Percentiles rank a stretch among this genome's conserved stretches.
Evolutionary conservation across 306 rosid species (phyloP).

Genomic region (Dalbergia oliveri): DNA sequence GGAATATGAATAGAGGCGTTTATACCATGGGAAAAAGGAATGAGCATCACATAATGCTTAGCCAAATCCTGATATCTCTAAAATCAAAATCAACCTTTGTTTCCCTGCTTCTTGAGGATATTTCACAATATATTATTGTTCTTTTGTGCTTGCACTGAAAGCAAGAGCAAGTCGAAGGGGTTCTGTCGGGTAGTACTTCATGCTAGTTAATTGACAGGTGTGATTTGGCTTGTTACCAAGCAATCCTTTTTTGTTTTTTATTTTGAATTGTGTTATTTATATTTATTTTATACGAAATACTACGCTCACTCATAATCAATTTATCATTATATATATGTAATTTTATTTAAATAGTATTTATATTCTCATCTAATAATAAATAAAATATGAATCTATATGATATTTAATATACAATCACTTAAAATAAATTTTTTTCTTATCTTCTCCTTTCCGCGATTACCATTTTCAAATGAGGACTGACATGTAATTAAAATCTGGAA

Average conservation of each 20-base stretch:
- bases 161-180: conserved; percentile 21
- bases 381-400: no score
- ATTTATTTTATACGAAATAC: no score
- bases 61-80: conserved; percentile 2
- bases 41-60: conserved; percentile 20
- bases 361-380: no score
- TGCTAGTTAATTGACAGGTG: neutral
- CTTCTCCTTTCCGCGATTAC: no score
- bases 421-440: no score
- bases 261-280: no score
- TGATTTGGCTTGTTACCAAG: neutral
- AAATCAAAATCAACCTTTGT: neutral
- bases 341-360: no score
- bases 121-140: neutral
- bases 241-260: neutral
- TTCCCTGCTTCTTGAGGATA: conserved; percentile 2
- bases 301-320: accelerated
- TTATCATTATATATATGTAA: no score
- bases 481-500: no score
- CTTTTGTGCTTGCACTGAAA: conserved; percentile 19
- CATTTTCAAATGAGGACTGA: no score
- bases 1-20: conserved; percentile 41
- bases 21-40: conserved; percentile 9
- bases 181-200: neutral
- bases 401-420: no score